These are phyloP conservation scores for Crassisporium funariophilum DNA, from an alignment of 768 basidiomycete species.

Conservation along the genomic window DNA sequence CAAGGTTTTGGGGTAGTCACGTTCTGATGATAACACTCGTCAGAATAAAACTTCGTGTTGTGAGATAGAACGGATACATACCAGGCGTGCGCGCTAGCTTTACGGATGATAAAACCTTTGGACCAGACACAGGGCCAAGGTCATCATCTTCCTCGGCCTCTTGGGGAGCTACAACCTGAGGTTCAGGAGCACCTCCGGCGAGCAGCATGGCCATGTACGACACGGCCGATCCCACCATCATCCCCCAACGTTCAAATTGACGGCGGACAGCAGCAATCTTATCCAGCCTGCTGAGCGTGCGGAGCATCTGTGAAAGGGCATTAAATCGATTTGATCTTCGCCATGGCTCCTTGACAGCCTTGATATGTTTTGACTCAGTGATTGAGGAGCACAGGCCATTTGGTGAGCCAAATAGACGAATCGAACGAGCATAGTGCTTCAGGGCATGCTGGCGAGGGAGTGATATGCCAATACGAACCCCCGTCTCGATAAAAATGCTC, in stretches of 20 bases:
- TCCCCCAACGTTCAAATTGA: constrained; percentile 10
- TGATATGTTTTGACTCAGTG: constrained; percentile 34
- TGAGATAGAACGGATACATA: not conserved
- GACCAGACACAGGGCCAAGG: not conserved
- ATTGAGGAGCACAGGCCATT: constrained; percentile 34
- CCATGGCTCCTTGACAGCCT: constrained; percentile 37
- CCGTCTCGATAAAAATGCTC: constrained; percentile 23
- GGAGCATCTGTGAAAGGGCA: constrained; percentile 36
- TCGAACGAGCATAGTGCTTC: constrained; percentile 18
- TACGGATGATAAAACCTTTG: not conserved
- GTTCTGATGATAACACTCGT: too few relatives aligned
- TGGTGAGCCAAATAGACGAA: constrained; percentile 25
- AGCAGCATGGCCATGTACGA: not conserved
- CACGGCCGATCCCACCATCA: constrained; percentile 1
- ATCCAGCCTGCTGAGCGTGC: constrained; percentile 27
- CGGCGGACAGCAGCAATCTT: constrained; percentile 26
- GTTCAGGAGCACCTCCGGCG: not conserved
- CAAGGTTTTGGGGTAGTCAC: too few relatives aligned
- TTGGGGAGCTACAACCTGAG: not conserved
- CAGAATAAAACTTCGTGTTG: too few relatives aligned
- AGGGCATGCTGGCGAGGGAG: constrained; percentile 28
- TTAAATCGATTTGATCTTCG: constrained; percentile 29
- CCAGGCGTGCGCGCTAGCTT: not conserved
- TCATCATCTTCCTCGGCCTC: not conserved
- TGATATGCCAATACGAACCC: constrained; percentile 13